Evolutionary conservation across 2,329 filamentous ascomycete genomes (phyloP), one percentile per base, ranked within the genome.

Genomic region (Dothiorella sarmentorum): DNA sequence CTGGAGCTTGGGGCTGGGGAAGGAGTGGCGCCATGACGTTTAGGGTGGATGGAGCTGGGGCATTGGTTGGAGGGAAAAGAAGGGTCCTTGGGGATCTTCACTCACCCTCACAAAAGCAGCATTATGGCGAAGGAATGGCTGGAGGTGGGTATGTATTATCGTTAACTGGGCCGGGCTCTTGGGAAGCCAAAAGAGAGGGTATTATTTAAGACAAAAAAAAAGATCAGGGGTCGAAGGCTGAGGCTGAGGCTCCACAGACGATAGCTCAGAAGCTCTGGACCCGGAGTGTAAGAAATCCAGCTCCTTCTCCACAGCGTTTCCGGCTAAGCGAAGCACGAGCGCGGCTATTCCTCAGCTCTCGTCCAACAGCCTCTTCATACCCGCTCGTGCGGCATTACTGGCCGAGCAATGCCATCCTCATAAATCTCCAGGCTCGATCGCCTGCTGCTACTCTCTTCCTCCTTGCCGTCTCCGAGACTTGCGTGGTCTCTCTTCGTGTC

Each of bases 371-470:
- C 65, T 22, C 56, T 68, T 76, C 65, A 83, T 47, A 84, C 75
- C 62, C 74, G 74, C 66, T 83, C 79, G 45, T 74, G 65, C 47
- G 76, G 71, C 67, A 74, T 71, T 38, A 80, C 78, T 3, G 79
- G 75, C 56, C 63, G 75, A 62, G 52, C 69, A 60, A 67, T 70
- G 68, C 64, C 73, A 18, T 71, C 71, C 59, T 77, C 73, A 43
- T 78, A 75, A 7, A 74, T 74, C 56, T 80, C 77, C 60, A 78
- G 76, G 62, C 77, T 79, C 53, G 70, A 72, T 63, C 72, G 70
- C 58, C 65, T 56, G 63, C 66, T 71, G 58, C 65, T 56, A 63
- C 66, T 71, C 64, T 60, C 64, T 22, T 63, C 67, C 3, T 61
- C 65, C 17, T 61, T 24, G 38, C 66, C 63, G 31, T 61, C 67